These are phyloP conservation scores for Eimeria necatrix DNA, from an alignment of 169 alveolate genomes.

Conservation along the genomic window DNA sequence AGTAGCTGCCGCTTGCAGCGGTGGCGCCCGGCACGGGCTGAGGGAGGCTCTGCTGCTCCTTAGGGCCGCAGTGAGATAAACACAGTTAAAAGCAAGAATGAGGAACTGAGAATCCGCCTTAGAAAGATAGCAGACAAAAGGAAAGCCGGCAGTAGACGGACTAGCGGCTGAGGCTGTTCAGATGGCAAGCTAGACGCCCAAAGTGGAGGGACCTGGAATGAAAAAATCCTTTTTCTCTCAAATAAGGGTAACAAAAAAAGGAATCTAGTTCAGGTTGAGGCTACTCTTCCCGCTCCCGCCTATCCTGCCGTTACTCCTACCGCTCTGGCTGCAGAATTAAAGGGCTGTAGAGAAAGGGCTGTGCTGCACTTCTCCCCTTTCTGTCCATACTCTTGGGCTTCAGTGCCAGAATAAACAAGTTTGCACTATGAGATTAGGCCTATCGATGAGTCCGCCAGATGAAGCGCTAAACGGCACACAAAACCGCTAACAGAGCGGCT, in stretches of 20 bases:
- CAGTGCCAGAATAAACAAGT: no score
- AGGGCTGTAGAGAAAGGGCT: slow-evolving; percentile 50
- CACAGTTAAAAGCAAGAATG: neutral
- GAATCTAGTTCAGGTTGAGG: slow-evolving; percentile 12
- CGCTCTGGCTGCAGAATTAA: slow-evolving; percentile 37
- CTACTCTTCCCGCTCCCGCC: slow-evolving; percentile 67
- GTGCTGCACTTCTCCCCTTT: neutral
- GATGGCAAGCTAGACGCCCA: slow-evolving; percentile 46
- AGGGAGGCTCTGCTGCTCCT: neutral
- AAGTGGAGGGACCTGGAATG: neutral
- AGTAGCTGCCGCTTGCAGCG: neutral
- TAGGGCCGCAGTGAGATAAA: neutral
- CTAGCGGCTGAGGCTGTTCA: slow-evolving; percentile 3
- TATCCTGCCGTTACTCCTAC: slow-evolving; percentile 66
- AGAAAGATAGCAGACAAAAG: slow-evolving; percentile 32
- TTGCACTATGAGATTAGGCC: neutral
- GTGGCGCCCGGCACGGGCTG: slow-evolving; percentile 42
- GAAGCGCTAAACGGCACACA: neutral
- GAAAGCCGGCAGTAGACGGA: slow-evolving; percentile 19
- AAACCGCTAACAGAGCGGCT: neutral
- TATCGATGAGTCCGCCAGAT: neutral
- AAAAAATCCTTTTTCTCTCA: slow-evolving; percentile 49
- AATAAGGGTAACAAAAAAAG: slow-evolving; percentile 50
- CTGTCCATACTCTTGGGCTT: neutral
- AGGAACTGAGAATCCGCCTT: neutral